These are phyloP conservation scores for Aspergillus ochraceus DNA, from an alignment of 2,329 filamentous ascomycete genomes.

Conservation along the genomic window DNA sequence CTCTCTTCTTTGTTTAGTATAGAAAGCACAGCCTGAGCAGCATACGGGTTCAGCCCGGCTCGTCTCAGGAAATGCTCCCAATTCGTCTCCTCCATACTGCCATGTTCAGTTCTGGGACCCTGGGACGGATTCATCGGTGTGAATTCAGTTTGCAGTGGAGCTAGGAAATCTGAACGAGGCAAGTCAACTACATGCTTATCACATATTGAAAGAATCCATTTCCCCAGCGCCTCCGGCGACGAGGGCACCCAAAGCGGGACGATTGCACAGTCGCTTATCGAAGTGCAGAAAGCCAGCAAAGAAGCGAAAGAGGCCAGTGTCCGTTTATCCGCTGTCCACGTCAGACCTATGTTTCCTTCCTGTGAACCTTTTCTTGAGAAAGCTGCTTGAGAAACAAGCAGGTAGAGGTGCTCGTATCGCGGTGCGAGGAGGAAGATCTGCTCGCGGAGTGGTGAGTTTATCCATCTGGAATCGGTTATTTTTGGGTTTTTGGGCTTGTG, in stretches of 20 bases:
- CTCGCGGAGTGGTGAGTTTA: constrained; percentile 52
- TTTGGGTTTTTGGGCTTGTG: constrained; percentile 36
- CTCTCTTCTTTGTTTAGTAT: constrained; percentile 23
- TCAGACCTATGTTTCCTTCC: constrained; percentile 1
- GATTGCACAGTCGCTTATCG: constrained; percentile 16
- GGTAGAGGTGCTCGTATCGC: constrained; percentile 66
- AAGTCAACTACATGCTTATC: constrained; percentile 43
- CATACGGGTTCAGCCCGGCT: constrained; percentile 69
- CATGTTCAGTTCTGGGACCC: constrained; percentile 18
- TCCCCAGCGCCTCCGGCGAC: constrained; percentile 44
- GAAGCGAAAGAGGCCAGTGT: constrained; percentile 17
- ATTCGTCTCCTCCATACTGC: constrained; percentile 57
- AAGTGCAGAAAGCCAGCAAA: constrained; percentile 27
- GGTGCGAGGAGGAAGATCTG: constrained; percentile 54
- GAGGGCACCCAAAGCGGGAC: constrained; percentile 15
- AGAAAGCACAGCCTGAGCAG: constrained; percentile 63
- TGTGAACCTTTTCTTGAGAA: constrained; percentile 17
- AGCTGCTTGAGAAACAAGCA: constrained; percentile 59
- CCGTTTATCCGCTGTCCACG: constrained; percentile 11
- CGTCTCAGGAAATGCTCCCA: constrained; percentile 69
- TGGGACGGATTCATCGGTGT: constrained; percentile 11
- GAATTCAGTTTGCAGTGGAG: constrained; percentile 1
- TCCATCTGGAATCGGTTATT: constrained; percentile 16
- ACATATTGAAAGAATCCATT: constrained; percentile 57
- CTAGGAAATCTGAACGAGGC: not conserved